Evolutionary conservation across 225 moss, liverwort and hornwort genomes (phyloP).

Genomic region (Marchantia polymorpha): DNA sequence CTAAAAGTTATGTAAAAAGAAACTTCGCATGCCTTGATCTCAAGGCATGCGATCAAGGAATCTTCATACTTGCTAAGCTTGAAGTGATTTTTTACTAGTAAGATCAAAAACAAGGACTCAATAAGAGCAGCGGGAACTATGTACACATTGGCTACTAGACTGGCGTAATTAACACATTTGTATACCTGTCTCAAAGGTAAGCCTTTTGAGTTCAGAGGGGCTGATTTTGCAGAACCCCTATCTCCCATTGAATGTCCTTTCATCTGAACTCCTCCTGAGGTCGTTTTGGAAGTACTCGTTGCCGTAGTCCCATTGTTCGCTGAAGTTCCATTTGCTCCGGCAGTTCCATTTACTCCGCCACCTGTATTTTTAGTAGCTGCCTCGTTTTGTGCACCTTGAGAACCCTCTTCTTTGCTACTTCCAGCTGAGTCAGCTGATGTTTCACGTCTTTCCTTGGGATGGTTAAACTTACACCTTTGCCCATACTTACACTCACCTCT

Average conservation of each 20-base stretch:
- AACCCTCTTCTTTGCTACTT: constrained; percentile 31
- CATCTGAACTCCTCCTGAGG: neutral
- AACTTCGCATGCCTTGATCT: neutral
- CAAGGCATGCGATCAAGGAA: too few relatives aligned
- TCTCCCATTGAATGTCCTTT: constrained; percentile 18
- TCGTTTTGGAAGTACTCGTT: neutral
- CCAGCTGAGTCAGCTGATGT: constrained; percentile 21
- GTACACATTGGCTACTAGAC: too few relatives aligned
- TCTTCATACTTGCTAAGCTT: too few relatives aligned
- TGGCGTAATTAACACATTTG: too few relatives aligned
- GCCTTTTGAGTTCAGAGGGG: constrained; percentile 71
- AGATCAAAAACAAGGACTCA: too few relatives aligned
- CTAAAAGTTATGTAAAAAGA: too few relatives aligned
- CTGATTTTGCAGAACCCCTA: constrained; percentile 33
- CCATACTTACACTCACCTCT: constrained; percentile 94
- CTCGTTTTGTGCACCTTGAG: constrained; percentile 27
- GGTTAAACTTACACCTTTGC: constrained; percentile 83
- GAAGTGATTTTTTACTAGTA: too few relatives aligned
- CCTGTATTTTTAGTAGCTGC: neutral
- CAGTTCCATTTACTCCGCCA: constrained; percentile 1
- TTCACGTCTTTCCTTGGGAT: constrained; percentile 75
- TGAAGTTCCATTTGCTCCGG: neutral
- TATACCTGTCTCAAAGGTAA: constrained; percentile 77
- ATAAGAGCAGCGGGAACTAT: too few relatives aligned
- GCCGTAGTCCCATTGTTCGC: neutral